phyloP scores from a whole-genome alignment of 2,329 filamentous ascomycete genomes.

The Pseudocercospora cruenta region DNA sequence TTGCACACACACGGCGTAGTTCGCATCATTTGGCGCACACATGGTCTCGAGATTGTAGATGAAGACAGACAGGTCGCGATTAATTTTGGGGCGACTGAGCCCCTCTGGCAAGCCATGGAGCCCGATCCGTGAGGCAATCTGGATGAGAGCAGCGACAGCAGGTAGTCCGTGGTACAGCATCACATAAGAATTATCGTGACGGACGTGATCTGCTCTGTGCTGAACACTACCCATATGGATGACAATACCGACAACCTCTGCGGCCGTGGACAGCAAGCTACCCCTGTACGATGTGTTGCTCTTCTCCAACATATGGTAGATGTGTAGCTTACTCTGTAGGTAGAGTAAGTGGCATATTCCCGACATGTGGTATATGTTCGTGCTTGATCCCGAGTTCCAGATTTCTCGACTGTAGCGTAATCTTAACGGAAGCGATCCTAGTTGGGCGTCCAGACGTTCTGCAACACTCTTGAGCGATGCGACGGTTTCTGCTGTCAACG shows the following conservation, averaged over 20 bases:
- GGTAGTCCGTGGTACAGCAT: slow-evolving; percentile 28
- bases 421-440: background rate
- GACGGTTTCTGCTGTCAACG: background rate
- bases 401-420: slow-evolving; percentile 24
- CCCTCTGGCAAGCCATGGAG: slow-evolving; percentile 10
- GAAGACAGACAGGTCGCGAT: slow-evolving; percentile 29
- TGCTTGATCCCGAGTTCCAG: slow-evolving; percentile 23
- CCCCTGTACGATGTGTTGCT: slow-evolving; percentile 1
- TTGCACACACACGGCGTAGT: slow-evolving; percentile 25
- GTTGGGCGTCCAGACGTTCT: background rate
- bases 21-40: slow-evolving; percentile 22
- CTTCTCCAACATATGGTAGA: slow-evolving; percentile 25
- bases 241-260: slow-evolving; percentile 19
- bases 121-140: slow-evolving; percentile 14
- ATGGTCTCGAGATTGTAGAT: slow-evolving; percentile 28
- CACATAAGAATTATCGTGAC: slow-evolving; percentile 25
- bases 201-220: slow-evolving; percentile 21
- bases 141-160: slow-evolving; percentile 21
- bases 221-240: slow-evolving; percentile 23
- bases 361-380: slow-evolving; percentile 20
- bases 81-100: slow-evolving; percentile 21
- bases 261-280: slow-evolving; percentile 15
- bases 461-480: background rate
- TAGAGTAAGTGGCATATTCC: slow-evolving; percentile 25
- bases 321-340: slow-evolving; percentile 26